These are phyloP conservation scores for Acrocalymma vagum DNA, from an alignment of 2,329 filamentous ascomycete genomes.

Conservation along the genomic window DNA sequence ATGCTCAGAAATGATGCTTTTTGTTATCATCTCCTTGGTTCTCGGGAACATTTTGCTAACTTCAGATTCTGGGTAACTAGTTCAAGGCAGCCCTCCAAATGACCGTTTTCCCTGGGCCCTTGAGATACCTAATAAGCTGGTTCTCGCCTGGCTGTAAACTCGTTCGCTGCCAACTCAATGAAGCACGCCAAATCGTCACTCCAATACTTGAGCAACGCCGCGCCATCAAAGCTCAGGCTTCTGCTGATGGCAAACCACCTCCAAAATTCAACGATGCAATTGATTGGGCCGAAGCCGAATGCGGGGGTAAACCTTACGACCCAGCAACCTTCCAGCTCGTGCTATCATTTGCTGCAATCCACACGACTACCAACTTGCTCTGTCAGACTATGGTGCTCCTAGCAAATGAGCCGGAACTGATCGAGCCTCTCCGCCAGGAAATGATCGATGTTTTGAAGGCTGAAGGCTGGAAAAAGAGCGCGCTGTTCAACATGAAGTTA, in stretches of 20 bases:
- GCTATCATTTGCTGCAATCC: slow-evolving; percentile 22
- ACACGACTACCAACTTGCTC: slow-evolving; percentile 33
- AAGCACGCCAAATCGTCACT: no score
- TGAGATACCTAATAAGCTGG: no score
- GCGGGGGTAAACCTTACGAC: slow-evolving; percentile 20
- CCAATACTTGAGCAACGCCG: no score
- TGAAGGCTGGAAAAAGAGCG: slow-evolving; percentile 34
- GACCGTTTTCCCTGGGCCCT: no score
- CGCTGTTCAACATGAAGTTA: slow-evolving; percentile 36
- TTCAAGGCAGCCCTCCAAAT: no score
- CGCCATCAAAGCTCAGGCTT: no score
- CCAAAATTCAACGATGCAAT: slow-evolving; percentile 31
- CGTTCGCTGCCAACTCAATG: no score
- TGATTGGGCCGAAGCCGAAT: slow-evolving; percentile 30
- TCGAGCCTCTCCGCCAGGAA: slow-evolving; percentile 34
- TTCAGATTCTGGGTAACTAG: no score
- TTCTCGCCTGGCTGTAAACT: no score
- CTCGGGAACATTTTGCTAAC: no score
- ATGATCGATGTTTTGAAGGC: slow-evolving; percentile 26
- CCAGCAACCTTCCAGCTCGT: slow-evolving; percentile 14
- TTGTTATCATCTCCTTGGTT: no score
- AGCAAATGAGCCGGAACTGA: slow-evolving; percentile 26
- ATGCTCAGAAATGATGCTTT: no score
- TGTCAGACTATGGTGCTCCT: slow-evolving; percentile 29
- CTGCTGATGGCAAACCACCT: slow-evolving; percentile 19